Conservation (phyloP, 768 basidiomycete genomes). For the Leccinum rimulosum region DNA sequence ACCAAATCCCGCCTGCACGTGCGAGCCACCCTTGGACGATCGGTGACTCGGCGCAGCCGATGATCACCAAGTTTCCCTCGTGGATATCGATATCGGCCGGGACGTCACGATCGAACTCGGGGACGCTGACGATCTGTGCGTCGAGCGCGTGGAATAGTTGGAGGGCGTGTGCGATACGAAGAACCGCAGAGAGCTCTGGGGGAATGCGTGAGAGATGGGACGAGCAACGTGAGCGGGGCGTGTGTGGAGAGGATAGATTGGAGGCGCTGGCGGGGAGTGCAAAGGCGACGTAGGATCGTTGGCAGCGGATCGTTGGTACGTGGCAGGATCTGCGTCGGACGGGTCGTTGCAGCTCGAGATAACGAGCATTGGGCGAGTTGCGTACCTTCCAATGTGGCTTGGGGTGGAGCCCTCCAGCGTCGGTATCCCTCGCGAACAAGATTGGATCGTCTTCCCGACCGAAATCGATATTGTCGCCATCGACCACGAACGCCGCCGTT, state of each 20-base stretch:
- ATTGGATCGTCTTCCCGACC: no score
- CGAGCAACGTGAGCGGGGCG: slow-evolving; percentile 55
- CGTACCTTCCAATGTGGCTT: not conserved
- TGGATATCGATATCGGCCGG: not conserved
- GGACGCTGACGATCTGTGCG: slow-evolving; percentile 50
- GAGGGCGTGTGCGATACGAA: slow-evolving; percentile 67
- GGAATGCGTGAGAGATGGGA: slow-evolving; percentile 37
- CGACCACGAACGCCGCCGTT: no score
- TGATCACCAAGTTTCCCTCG: slow-evolving; percentile 55
- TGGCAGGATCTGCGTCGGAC: slow-evolving; percentile 4
- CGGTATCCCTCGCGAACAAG: no score
- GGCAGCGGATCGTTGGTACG: not conserved
- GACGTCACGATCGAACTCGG: slow-evolving; percentile 13
- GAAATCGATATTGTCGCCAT: no score
- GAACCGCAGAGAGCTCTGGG: slow-evolving; percentile 51
- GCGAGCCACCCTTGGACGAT: slow-evolving; percentile 36
- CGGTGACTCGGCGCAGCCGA: slow-evolving; percentile 42
- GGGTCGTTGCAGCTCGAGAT: not conserved
- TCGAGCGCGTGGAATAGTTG: slow-evolving; percentile 70
- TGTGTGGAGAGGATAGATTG: slow-evolving; percentile 59
- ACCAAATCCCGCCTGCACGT: slow-evolving; percentile 12
- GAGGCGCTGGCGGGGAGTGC: slow-evolving; percentile 41
- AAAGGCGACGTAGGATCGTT: not conserved
- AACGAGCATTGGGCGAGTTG: no score
- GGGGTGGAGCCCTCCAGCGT: no score